phyloP scores from a whole-genome alignment of 345 rosid genomes.

The Atalantia buxifolia region DNA sequence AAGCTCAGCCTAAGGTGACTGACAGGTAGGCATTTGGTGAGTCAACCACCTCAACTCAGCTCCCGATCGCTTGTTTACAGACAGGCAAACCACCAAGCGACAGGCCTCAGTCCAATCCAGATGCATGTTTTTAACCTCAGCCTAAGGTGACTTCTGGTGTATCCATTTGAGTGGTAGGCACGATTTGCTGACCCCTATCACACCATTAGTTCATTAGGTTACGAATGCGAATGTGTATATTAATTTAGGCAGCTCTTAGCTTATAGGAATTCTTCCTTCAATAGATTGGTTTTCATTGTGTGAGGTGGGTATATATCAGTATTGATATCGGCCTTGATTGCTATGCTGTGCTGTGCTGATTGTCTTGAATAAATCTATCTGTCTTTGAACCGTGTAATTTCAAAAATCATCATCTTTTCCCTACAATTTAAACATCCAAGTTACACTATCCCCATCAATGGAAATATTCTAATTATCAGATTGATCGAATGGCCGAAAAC shows the following conservation, averaged over 20 bases:
- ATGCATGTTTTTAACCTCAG: conserved; percentile 47
- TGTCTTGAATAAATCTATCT: conserved; percentile 11
- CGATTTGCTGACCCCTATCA: conserved; percentile 51
- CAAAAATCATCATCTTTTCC: too few relatives aligned
- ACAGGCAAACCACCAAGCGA: conserved; percentile 80
- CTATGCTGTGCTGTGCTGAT: conserved; percentile 7
- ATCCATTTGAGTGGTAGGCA: conserved; percentile 50
- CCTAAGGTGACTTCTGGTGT: conserved; percentile 24
- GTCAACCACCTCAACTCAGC: conserved; percentile 69
- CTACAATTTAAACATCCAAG: neutral
- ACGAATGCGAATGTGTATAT: conserved; percentile 24
- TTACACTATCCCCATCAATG: neutral
- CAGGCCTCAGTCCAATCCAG: conserved; percentile 57
- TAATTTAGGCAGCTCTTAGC: conserved; percentile 16
- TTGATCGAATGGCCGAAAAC: neutral
- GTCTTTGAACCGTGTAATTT: neutral
- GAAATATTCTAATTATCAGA: neutral
- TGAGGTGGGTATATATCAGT: conserved; percentile 8
- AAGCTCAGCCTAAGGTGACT: conserved; percentile 25
- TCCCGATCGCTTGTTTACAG: conserved; percentile 79
- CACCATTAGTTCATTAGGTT: conserved; percentile 34
- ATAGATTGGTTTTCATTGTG: conserved; percentile 10
- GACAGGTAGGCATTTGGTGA: conserved; percentile 72
- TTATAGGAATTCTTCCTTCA: conserved; percentile 25
- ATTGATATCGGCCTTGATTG: conserved; percentile 18